A percentile compares a stretch with the other conserved stretches of the same genome.
Conservation (phyloP, 805 yeast species). For the Hanseniaspora meyeri region DNA sequence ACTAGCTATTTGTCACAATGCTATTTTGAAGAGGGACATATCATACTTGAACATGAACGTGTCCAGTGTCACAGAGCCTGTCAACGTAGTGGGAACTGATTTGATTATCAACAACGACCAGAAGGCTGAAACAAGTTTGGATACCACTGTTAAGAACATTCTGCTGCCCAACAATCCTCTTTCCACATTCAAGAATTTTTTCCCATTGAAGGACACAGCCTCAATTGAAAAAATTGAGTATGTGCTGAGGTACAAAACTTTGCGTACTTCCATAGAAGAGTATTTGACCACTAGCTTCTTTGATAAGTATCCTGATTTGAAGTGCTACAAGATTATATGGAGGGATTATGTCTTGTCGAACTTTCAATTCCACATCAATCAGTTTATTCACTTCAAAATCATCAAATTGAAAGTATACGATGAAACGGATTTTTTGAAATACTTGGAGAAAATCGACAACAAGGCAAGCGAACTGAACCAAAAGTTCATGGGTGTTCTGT, state of each 20-base stretch:
- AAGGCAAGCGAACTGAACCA: neutral
- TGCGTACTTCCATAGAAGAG: neutral
- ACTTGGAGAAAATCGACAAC: neutral
- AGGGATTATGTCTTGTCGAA: constrained; percentile 17
- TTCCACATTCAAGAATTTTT: neutral
- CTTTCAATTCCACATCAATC: constrained; percentile 18
- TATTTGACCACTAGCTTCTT: constrained; percentile 9
- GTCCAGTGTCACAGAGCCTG: neutral
- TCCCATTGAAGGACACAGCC: neutral
- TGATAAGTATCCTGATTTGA: neutral
- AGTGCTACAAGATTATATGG: constrained; percentile 18
- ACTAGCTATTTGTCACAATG: neutral
- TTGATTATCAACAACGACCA: constrained; percentile 16
- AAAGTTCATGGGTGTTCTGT: neutral
- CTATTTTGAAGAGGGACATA: neutral
- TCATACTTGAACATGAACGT: neutral
- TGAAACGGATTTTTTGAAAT: neutral
- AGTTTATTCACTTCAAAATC: constrained; percentile 6
- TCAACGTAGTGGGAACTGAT: neutral
- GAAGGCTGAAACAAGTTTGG: neutral
- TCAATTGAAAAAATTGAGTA: neutral
- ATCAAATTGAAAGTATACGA: constrained; percentile 11
- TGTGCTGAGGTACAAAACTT: neutral
- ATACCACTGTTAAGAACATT: neutral
- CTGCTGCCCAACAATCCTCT: constrained; percentile 4